Base-by-base conservation (phyloP, 2,329 filamentous ascomycete genomes). In the Fusarium armeniacum region DNA sequence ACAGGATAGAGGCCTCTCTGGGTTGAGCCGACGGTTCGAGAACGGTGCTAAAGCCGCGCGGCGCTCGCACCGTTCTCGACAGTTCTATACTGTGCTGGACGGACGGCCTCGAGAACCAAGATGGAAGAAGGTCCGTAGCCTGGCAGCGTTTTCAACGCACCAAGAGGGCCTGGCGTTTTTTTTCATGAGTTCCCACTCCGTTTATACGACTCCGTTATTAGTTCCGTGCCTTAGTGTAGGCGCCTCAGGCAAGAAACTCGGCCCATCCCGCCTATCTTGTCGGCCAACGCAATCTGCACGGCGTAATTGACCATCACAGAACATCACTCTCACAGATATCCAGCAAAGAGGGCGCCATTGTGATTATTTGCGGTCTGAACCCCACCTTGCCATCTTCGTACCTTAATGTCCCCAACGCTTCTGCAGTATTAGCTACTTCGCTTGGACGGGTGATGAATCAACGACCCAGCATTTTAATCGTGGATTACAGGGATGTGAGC, bases 51-150 rank as follows among this genome's bases (percentile, higher is more conserved):
- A 59, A 61, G 61, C 63, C 69, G 44, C 63, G 67, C 63, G 63
- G 69, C 52, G 63, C 44, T 56, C 45, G 70, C 54, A 61, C 55
- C 50, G 51, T 53, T 30, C 49, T 49, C 28, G 43, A 62, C 71
- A 64, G 63, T 73, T 66, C 58, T 52, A 54, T 70, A 73, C 69
- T 72, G 66, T 73, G 63, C 47, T 24, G 36, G 62, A 54, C 55
- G 53, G 63, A 54, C 57, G 55, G 63, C 59, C 55, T 61, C 24
- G 15, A 28, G 43, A 54, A 55, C 50, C 46, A 60, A 51, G 61
- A 53, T 38, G 51, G 57, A 59, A 60, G 53, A 49, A 69, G 60
- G 58, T 61, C 62, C 53, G 53, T 20, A 20, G 20, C 20, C 20
- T 20, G 20, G 20, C 28, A 56, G 58, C 64, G 67, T 67, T 73